Percentiles rank a stretch among this genome's conserved stretches.
Conservation (phyloP, 805 yeast genomes). For the Saturnispora sanitii region DNA sequence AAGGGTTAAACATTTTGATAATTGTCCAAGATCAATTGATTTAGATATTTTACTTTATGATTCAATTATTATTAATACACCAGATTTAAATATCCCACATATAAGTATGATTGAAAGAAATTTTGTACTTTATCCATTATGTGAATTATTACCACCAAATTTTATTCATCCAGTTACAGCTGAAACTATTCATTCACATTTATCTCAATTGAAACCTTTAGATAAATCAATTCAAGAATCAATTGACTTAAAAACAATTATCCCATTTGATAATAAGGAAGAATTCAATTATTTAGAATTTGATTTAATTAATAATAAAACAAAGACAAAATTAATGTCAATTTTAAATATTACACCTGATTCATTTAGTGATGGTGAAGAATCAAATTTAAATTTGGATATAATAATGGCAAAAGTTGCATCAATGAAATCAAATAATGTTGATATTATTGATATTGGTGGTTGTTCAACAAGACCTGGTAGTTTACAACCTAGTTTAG, state of each 20-base stretch:
- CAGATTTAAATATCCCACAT: conserved; percentile 72
- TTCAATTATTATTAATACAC: conserved; percentile 41
- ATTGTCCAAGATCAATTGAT: conserved; percentile 90
- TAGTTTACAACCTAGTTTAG: conserved; percentile 45
- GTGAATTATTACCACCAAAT: conserved; percentile 65
- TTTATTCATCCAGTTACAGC: conserved; percentile 77
- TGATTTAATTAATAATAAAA: conserved; percentile 35
- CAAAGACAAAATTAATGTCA: conserved; percentile 71
- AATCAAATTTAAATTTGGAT: conserved; percentile 27
- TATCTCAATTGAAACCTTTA: conserved; percentile 33
- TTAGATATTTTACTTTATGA: conserved; percentile 77
- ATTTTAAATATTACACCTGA: conserved; percentile 88
- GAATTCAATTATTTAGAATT: conserved; percentile 28
- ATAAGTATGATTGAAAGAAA: conserved; percentile 79
- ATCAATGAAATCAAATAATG: conserved; percentile 46
- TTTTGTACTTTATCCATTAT: conserved; percentile 82
- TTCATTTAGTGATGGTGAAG: conserved; percentile 89
- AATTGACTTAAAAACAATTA: conserved; percentile 36
- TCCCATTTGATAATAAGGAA: conserved; percentile 31
- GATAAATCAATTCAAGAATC: conserved; percentile 37
- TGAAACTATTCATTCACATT: conserved; percentile 64
- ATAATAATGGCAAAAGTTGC: conserved; percentile 37
- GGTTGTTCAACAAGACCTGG: conserved; percentile 94
- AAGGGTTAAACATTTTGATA: conserved; percentile 69
- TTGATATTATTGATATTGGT: conserved; percentile 81